Conservation (phyloP, 1,284 basidiomycete genomes). For the Boletus sp. region DNA sequence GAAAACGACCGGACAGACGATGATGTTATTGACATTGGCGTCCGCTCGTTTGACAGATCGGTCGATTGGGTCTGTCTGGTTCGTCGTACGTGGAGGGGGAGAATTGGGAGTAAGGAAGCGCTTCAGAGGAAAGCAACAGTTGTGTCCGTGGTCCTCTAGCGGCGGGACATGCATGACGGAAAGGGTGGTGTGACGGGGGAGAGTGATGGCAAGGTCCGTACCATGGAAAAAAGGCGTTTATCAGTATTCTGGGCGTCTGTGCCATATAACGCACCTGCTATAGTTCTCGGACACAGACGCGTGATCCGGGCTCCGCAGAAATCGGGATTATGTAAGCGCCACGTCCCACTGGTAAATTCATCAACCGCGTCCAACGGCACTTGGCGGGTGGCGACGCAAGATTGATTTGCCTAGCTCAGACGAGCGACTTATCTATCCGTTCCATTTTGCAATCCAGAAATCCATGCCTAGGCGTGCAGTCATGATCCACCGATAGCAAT, state of each 20-base stretch:
- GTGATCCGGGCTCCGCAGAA: slow-evolving; percentile 31
- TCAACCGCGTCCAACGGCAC: slow-evolving; percentile 6
- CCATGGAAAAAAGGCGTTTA: slow-evolving; percentile 31
- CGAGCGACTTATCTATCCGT: not conserved
- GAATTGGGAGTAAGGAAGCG: slow-evolving; percentile 18
- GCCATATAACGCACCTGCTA: slow-evolving; percentile 5
- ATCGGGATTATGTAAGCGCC: slow-evolving; percentile 22
- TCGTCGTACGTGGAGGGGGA: not conserved
- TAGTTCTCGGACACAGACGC: slow-evolving; percentile 15
- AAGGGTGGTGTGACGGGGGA: slow-evolving; percentile 4
- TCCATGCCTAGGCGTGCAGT: not conserved
- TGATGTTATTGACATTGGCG: not conserved
- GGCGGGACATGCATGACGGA: slow-evolving; percentile 22
- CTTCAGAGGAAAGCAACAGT: slow-evolving; percentile 22
- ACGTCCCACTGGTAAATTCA: slow-evolving; percentile 5
- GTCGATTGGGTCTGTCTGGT: not conserved
- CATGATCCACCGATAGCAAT: too few species aligned
- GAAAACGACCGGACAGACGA: slow-evolving; percentile 15
- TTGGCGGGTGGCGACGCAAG: slow-evolving; percentile 11
- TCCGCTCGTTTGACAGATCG: slow-evolving; percentile 6
- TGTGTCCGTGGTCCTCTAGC: slow-evolving; percentile 24
- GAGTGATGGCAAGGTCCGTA: slow-evolving; percentile 5
- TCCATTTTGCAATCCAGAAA: slow-evolving; percentile 1
- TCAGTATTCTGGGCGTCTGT: slow-evolving; percentile 26
- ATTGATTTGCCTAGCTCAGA: slow-evolving; percentile 5